Evolutionary conservation across 352 stramenopile species (phyloP).

Genomic region (Blastocystis sp.): DNA sequence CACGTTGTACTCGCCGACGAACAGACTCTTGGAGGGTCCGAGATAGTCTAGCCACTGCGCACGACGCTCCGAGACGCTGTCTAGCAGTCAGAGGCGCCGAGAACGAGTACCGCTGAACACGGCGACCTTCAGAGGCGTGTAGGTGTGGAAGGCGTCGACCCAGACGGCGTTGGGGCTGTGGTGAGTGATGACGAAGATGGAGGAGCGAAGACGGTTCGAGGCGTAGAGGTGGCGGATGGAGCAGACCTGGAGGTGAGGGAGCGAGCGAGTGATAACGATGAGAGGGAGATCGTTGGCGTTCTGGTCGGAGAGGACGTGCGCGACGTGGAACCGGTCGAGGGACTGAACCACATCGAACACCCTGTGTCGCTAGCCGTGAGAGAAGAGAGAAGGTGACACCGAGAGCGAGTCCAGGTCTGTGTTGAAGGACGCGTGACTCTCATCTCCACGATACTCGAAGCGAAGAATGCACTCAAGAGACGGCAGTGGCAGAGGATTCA

Average conservation of each 20-base stretch:
- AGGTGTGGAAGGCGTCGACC: slow-evolving; percentile 28
- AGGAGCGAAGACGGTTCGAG: slow-evolving; percentile 11
- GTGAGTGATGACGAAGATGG: slow-evolving; percentile 20
- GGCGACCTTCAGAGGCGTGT: slow-evolving; percentile 31
- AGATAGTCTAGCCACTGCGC: slow-evolving; percentile 44
- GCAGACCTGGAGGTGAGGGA: not conserved
- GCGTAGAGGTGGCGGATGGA: slow-evolving; percentile 24
- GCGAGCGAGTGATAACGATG: not conserved
- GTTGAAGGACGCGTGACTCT: not conserved
- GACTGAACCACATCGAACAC: not conserved
- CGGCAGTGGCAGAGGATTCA: not conserved
- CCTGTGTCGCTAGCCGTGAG: not conserved
- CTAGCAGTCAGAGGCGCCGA: not conserved
- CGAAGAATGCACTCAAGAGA: not conserved
- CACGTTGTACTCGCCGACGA: slow-evolving; percentile 46
- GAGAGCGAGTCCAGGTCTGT: not conserved
- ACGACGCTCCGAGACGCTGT: not conserved
- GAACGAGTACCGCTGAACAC: slow-evolving; percentile 20
- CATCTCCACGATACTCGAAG: slow-evolving; percentile 36
- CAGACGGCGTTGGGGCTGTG: not conserved
- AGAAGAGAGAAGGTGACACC: not conserved
- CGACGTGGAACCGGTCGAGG: not conserved
- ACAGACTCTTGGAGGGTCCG: not conserved
- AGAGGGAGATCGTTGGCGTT: not conserved
- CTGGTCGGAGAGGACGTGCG: not conserved